phyloP scores from a whole-genome alignment of 768 basidiomycete genomes.

The Heimioporus sp. region DNA sequence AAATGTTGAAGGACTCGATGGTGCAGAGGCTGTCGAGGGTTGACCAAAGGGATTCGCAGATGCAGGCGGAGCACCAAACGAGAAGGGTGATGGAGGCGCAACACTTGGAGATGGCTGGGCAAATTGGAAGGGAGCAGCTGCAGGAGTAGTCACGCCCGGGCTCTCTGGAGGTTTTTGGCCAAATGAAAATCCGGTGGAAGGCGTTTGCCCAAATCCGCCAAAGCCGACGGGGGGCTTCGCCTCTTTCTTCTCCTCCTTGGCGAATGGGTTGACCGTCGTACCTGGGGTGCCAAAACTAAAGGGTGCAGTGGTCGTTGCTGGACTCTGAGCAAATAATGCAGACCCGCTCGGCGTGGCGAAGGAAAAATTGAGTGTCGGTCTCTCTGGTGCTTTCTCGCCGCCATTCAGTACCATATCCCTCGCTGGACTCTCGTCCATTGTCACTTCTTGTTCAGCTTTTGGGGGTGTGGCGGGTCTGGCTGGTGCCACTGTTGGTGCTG shows the following conservation, averaged over 20 bases:
- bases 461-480: conserved; percentile 66
- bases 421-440: conserved; percentile 81
- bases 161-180: conserved; percentile 40
- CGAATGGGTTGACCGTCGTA: conserved; percentile 45
- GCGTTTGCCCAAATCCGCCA: conserved; percentile 45
- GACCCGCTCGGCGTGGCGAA: conserved; percentile 41
- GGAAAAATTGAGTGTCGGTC: conserved; percentile 46
- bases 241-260: conserved; percentile 45
- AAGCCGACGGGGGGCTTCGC: conserved; percentile 42
- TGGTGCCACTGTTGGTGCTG: conserved; percentile 32
- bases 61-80: conserved; percentile 42
- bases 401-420: conserved; percentile 54
- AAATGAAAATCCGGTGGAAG: conserved; percentile 46
- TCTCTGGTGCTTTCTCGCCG: conserved; percentile 33
- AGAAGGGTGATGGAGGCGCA: conserved; percentile 40
- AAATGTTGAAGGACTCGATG: conserved; percentile 59
- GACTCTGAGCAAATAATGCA: conserved; percentile 35
- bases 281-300: conserved; percentile 35
- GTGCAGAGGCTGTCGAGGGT: conserved; percentile 43
- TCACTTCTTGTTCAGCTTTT: conserved; percentile 61
- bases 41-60: conserved; percentile 43
- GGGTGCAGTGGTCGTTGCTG: conserved; percentile 29
- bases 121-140: conserved; percentile 48
- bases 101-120: conserved; percentile 37
- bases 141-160: conserved; percentile 38